Conservation (phyloP, 2,329 filamentous ascomycete genomes). For the Fusarium duplospermum region DNA sequence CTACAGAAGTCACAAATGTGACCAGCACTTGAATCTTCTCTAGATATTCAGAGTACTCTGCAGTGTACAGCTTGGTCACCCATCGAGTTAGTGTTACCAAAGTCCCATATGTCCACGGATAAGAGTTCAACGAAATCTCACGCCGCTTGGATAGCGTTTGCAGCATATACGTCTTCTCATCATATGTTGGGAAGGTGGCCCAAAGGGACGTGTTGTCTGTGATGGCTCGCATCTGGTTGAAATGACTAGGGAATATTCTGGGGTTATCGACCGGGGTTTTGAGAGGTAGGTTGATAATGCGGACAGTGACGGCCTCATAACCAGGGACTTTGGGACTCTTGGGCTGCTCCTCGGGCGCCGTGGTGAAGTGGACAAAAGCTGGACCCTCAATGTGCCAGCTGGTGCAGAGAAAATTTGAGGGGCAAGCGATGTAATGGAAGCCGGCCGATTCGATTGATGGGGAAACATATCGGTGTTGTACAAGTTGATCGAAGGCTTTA, state of each 20-base stretch:
- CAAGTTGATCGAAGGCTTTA: background rate
- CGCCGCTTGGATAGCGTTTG: background rate
- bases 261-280: background rate
- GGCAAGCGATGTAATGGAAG: background rate
- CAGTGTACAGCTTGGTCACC: background rate
- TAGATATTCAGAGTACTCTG: background rate
- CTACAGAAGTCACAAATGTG: background rate
- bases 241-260: background rate
- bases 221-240: background rate
- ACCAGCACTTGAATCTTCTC: background rate
- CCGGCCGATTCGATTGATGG: background rate
- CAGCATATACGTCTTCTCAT: background rate
- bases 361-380: background rate
- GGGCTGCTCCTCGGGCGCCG: background rate
- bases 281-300: background rate
- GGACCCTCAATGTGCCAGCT: background rate
- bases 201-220: background rate
- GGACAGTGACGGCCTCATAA: background rate
- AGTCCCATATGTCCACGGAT: background rate
- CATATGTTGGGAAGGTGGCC: background rate
- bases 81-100: background rate
- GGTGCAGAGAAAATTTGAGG: background rate
- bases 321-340: background rate
- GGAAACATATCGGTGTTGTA: background rate
- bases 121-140: background rate